Percentiles rank a stretch among this genome's conserved stretches.
Conservation (phyloP, 805 yeast genomes). For the Kregervanrija fluxuum region DNA sequence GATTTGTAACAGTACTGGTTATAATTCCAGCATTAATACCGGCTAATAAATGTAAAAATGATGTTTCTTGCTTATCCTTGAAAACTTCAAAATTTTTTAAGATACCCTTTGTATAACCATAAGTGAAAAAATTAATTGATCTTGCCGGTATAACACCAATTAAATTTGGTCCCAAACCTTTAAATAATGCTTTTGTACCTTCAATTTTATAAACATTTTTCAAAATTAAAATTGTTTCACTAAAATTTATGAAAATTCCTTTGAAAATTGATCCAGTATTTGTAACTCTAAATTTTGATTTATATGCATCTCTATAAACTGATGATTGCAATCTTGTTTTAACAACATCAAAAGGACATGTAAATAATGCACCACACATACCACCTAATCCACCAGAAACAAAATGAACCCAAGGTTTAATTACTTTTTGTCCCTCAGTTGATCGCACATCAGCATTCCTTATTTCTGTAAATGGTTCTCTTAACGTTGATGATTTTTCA, state of each 20-base stretch:
- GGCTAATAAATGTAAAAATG: constrained; percentile 78
- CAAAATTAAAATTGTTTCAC: constrained; percentile 73
- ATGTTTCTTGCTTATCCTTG: constrained; percentile 60
- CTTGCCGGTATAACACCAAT: constrained; percentile 98
- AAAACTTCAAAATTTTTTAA: constrained; percentile 54
- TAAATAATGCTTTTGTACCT: constrained; percentile 81
- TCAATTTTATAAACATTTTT: constrained; percentile 62
- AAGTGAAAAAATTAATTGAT: constrained; percentile 92
- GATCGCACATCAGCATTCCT: background rate
- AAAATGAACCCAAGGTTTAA: constrained; percentile 67
- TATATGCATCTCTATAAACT: constrained; percentile 56
- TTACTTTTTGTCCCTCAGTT: constrained; percentile 16
- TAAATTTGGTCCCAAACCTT: constrained; percentile 93
- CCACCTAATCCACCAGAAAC: constrained; percentile 95
- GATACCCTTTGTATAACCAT: constrained; percentile 84
- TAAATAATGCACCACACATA: constrained; percentile 92
- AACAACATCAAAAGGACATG: constrained; percentile 94
- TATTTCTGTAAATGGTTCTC: constrained; percentile 24
- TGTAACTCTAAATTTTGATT: constrained; percentile 28
- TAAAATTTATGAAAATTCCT: constrained; percentile 53
- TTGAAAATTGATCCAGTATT: constrained; percentile 22
- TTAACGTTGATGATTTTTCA: constrained; percentile 57
- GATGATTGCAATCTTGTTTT: constrained; percentile 93
- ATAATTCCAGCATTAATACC: constrained; percentile 91
- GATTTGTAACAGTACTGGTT: constrained; percentile 94